Evolutionary conservation across 805 yeast genomes (phyloP), one percentile per base, ranked within the genome.

Genomic region (Candida odintsovae): DNA sequence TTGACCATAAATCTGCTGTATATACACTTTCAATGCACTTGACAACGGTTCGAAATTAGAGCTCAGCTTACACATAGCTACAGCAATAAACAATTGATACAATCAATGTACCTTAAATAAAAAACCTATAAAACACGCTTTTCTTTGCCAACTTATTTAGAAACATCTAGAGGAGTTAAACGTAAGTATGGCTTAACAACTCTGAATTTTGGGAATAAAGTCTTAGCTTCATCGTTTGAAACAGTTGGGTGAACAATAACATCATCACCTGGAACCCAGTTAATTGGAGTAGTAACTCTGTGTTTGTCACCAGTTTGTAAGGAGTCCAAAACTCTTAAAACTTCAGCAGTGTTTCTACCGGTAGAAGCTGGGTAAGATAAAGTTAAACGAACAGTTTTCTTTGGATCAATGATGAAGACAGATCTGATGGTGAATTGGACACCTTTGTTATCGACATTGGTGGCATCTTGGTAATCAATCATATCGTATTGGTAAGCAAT

Each of bases 291-390:
- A 45, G 83, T 82, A 50, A 82, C 67, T 51, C 81, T 77, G 67
- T 76, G 66, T 56, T 71, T 67, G 59, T 82, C 89, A 50, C 82
- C 75, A 48, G 76, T 71, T 64, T 83, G 88, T 58, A 83, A 72
- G 20, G 88, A 80, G 63, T 83, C 89, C 54, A 83, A 71, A 40
- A 78, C 84, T 65, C 90, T 70, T 61, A 83, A 71, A 37, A 83
- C 80, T 63, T 83, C 90, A 43, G 87, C 83, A 21, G 89, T 79
- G 73, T 83, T 83, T 70, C 90, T 74, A 52, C 90, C 89, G 36
- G 84, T 77, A 11, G 86, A 78, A 38, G 88, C 84, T 36, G 89
- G 90, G 64, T 83, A 83, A 21, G 86, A 68, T 64, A 83, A 69
- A 48, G 72, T 77, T 59, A 82, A 69, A 64, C 89, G 71, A 48